Evolutionary conservation across 768 basidiomycete genomes (phyloP).

Genomic region (Amanita fuliginea): DNA sequence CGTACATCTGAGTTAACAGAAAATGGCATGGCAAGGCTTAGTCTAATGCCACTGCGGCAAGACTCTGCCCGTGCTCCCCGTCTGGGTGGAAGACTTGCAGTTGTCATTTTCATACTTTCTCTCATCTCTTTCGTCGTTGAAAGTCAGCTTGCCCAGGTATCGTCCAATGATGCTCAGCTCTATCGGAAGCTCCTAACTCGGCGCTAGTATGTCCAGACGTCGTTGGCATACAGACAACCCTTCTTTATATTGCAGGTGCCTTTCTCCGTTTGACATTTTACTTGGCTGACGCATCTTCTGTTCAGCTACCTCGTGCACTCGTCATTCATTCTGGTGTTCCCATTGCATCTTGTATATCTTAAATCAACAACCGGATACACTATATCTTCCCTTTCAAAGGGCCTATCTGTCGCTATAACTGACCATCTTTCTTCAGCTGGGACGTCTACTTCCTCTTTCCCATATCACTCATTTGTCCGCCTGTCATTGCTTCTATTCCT

Average conservation of each 20-base stretch:
- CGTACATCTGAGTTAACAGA: background rate
- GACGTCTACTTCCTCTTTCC: conserved; percentile 23
- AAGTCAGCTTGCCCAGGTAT: conserved; percentile 67
- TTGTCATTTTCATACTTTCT: conserved; percentile 44
- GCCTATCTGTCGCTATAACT: conserved; percentile 40
- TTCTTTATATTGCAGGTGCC: conserved; percentile 74
- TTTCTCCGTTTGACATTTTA: background rate
- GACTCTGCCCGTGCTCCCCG: conserved; percentile 17
- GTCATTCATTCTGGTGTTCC: conserved; percentile 66
- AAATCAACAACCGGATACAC: conserved; percentile 36
- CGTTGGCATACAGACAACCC: conserved; percentile 71
- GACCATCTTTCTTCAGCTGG: conserved; percentile 29
- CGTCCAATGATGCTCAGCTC: conserved; percentile 3
- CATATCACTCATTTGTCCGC: conserved; percentile 22
- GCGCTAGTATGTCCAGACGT: conserved; percentile 66
- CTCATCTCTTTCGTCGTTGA: conserved; percentile 70
- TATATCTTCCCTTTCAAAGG: conserved; percentile 34
- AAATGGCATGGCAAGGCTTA: background rate
- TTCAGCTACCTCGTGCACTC: conserved; percentile 82
- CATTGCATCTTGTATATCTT: conserved; percentile 69
- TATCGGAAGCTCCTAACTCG: conserved; percentile 3
- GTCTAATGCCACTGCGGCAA: conserved; percentile 17
- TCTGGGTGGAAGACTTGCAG: conserved; percentile 36
- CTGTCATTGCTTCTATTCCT: conserved; percentile 34
- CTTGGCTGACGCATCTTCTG: background rate